Conservation (phyloP, 495 filamentous ascomycete genomes). For the Aspergillus funiculosus region DNA sequence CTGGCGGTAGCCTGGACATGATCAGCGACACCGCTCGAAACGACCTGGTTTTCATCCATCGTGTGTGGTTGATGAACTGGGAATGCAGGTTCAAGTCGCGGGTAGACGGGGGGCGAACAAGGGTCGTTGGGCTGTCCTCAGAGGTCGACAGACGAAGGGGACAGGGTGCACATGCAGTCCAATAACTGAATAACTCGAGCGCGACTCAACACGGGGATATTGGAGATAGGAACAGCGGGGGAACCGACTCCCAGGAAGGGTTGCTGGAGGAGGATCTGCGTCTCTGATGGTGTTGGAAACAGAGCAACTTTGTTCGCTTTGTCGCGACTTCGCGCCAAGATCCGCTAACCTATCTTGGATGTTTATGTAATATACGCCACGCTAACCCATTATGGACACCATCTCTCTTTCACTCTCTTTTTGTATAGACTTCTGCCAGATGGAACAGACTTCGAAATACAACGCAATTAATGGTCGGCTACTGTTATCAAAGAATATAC, state of each 20-base stretch:
- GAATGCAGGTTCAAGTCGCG: conserved; percentile 30
- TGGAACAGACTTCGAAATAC: no score
- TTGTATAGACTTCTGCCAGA: no score
- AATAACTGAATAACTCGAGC: not conserved
- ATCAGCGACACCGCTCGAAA: conserved; percentile 26
- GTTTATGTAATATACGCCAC: conserved; percentile 5
- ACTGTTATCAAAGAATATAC: no score
- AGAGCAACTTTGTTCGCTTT: conserved; percentile 14
- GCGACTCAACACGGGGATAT: conserved; percentile 1
- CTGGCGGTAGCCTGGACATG: conserved; percentile 25
- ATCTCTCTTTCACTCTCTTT: no score
- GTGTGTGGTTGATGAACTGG: conserved; percentile 17
- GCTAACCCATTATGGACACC: no score
- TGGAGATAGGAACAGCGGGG: not conserved
- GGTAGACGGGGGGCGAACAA: conserved; percentile 29
- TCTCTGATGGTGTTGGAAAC: conserved; percentile 5
- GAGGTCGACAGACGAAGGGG: not conserved
- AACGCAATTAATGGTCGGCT: no score
- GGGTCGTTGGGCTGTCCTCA: conserved; percentile 27
- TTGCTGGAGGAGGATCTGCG: conserved; percentile 1
- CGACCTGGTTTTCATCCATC: conserved; percentile 36
- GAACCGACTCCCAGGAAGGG: not conserved
- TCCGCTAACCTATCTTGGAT: not conserved
- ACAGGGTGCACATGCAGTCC: conserved; percentile 17
- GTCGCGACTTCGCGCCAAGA: conserved; percentile 17